Conservation (phyloP, 1,284 basidiomycete species). For the Cryptococcus depauperatus region DNA sequence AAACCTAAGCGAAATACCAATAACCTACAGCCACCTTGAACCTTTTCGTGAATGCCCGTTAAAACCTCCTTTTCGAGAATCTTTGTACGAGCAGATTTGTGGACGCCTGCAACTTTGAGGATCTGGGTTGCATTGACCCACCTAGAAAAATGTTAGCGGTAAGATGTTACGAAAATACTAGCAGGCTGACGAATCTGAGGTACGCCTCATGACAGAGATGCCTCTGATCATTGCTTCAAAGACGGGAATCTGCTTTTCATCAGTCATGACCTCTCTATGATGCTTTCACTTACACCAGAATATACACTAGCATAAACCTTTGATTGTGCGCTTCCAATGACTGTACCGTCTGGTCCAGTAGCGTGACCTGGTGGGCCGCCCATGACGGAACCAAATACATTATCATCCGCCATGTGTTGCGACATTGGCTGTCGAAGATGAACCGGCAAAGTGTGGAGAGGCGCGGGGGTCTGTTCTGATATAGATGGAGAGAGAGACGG, state of each 20-base stretch:
- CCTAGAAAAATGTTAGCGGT: slow-evolving; percentile 5
- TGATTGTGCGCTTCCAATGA: slow-evolving; percentile 20
- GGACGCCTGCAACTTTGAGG: slow-evolving; percentile 95
- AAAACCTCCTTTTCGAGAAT: slow-evolving; percentile 97
- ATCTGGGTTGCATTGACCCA: slow-evolving; percentile 91
- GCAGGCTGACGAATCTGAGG: slow-evolving; percentile 78
- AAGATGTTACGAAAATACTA: not conserved
- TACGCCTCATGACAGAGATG: slow-evolving; percentile 95
- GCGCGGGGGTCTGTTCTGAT: slow-evolving; percentile 24
- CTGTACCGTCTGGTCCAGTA: slow-evolving; percentile 12
- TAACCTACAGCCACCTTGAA: slow-evolving; percentile 76
- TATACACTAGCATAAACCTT: slow-evolving; percentile 45
- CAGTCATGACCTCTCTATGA: not conserved
- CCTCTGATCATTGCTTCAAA: slow-evolving; percentile 96
- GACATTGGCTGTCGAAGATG: slow-evolving; percentile 14
- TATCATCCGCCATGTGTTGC: slow-evolving; percentile 15
- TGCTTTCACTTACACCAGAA: slow-evolving; percentile 32
- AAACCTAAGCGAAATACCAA: not conserved
- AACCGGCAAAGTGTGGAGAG: slow-evolving; percentile 21
- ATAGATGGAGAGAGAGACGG: slow-evolving; percentile 21
- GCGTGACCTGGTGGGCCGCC: slow-evolving; percentile 37
- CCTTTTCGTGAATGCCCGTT: slow-evolving; percentile 93
- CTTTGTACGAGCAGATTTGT: slow-evolving; percentile 93
- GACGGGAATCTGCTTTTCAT: slow-evolving; percentile 49
- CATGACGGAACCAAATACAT: slow-evolving; percentile 40